Percentiles rank a stretch among this genome's conserved stretches.
Conservation (phyloP, 116 monocot genomes). For the Cymodocea nodosa region DNA sequence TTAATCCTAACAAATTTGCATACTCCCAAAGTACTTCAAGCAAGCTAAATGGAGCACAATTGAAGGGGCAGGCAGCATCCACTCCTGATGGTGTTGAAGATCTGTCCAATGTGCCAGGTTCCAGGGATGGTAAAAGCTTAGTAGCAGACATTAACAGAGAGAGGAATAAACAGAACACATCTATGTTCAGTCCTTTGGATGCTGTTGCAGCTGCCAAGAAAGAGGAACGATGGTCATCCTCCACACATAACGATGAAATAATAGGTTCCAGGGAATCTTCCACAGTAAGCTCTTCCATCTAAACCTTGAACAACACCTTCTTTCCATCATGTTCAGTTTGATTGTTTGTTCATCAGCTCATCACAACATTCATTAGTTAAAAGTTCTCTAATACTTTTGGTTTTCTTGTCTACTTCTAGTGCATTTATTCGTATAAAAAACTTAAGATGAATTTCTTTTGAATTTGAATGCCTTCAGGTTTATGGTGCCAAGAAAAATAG, state of each 20-base stretch:
- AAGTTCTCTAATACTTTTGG: neutral
- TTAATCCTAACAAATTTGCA: constrained; percentile 9
- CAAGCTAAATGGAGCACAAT: constrained; percentile 23
- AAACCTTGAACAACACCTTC: neutral
- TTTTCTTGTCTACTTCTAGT: neutral
- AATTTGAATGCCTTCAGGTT: constrained; percentile 14
- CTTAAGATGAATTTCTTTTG: neutral
- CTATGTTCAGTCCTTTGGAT: constrained; percentile 22
- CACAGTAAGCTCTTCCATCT: constrained; percentile 23
- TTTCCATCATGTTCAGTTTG: neutral
- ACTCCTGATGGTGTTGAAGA: constrained; percentile 15
- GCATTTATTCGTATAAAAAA: neutral
- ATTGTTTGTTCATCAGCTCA: neutral
- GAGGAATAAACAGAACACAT: constrained; percentile 6
- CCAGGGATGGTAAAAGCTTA: constrained; percentile 13
- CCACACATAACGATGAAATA: constrained; percentile 48
- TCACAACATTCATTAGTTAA: too few species aligned
- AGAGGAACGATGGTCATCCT: constrained; percentile 25
- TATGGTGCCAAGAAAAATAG: constrained; percentile 37
- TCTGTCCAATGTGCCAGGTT: constrained; percentile 27
- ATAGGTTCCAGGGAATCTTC: constrained; percentile 28
- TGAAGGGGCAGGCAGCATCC: constrained; percentile 22
- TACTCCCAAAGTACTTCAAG: constrained; percentile 22
- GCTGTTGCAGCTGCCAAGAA: constrained; percentile 31
- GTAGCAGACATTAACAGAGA: constrained; percentile 10